These are phyloP conservation scores for Pyrus hybrid DNA, from an alignment of 331 rosid genomes.

Conservation along the genomic window DNA sequence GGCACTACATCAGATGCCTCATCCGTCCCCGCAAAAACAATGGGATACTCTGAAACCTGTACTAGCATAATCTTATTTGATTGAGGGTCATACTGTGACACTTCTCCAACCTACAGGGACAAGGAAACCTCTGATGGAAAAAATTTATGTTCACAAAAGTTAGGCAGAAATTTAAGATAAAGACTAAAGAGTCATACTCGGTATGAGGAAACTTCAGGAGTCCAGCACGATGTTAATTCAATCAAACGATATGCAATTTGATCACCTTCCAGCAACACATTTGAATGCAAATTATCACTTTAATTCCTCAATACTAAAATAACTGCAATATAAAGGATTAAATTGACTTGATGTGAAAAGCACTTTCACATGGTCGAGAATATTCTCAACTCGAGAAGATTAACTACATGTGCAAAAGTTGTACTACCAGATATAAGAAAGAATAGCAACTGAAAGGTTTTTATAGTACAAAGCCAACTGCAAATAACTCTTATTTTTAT, in stretches of 20 bases:
- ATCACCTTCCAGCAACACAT: constrained; percentile 57
- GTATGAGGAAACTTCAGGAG: constrained; percentile 79
- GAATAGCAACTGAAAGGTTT: neutral
- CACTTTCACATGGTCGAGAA: neutral
- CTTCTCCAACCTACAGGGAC: constrained; percentile 65
- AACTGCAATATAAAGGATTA: neutral
- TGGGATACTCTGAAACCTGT: constrained; percentile 65
- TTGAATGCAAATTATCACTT: constrained; percentile 4
- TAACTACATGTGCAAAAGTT: neutral
- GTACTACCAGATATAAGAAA: neutral
- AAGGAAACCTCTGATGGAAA: constrained; percentile 1
- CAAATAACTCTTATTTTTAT: neutral
- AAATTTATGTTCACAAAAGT: neutral
- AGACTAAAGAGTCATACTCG: constrained; percentile 61
- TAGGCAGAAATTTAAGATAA: constrained; percentile 10
- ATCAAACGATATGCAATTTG: constrained; percentile 76
- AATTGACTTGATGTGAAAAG: neutral
- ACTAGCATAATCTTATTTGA: constrained; percentile 47
- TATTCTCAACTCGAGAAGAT: too few relatives aligned
- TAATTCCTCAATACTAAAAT: constrained; percentile 3
- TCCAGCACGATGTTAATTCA: constrained; percentile 78
- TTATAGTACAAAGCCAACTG: neutral
- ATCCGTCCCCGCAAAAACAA: constrained; percentile 46
- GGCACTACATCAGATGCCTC: constrained; percentile 37
- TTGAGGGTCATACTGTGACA: constrained; percentile 38